phyloP scores from a whole-genome alignment of 805 yeast species.

The Yarrowia alimentaria region DNA sequence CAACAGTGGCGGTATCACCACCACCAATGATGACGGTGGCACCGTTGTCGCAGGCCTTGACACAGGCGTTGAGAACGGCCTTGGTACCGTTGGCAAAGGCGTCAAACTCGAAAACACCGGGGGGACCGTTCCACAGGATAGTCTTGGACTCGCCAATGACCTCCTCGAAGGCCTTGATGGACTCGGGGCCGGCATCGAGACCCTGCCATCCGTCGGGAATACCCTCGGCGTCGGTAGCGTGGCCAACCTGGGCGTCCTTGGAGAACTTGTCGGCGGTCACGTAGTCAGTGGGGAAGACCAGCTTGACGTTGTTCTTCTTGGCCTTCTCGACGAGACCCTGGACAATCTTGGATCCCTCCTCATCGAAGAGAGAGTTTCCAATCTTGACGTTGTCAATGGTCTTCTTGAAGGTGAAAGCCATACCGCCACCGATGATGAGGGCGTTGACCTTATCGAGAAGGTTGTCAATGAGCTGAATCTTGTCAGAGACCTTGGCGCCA shows the following conservation, averaged over 20 bases:
- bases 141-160: conserved; percentile 93
- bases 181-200: conserved; percentile 91
- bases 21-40: conserved; percentile 96
- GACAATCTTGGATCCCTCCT: conserved; percentile 93
- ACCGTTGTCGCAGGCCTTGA: conserved; percentile 80
- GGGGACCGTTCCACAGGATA: conserved; percentile 99
- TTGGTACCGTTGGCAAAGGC: conserved; percentile 90
- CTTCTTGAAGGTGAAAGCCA: conserved; percentile 99
- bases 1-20: conserved; percentile 99
- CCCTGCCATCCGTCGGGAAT: conserved; percentile 96
- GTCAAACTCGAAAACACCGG: conserved; percentile 99
- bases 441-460: conserved; percentile 88
- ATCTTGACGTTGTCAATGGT: conserved; percentile 78
- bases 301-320: conserved; percentile 89
- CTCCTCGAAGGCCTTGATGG: conserved; percentile 71
- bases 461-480: conserved; percentile 96
- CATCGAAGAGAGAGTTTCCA: conserved; percentile 90
- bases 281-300: conserved; percentile 92
- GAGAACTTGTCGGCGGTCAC: conserved; percentile 93
- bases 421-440: conserved; percentile 98
- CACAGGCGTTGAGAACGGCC: conserved; percentile 81
- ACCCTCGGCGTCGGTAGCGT: conserved; percentile 86
- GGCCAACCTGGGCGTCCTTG: conserved; percentile 81
- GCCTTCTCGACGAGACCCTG: conserved; percentile 93
- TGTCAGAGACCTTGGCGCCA: conserved; percentile 99